These are phyloP conservation scores for Diaporthe ilicicola DNA, from an alignment of 2,329 filamentous ascomycete species.

Conservation along the genomic window DNA sequence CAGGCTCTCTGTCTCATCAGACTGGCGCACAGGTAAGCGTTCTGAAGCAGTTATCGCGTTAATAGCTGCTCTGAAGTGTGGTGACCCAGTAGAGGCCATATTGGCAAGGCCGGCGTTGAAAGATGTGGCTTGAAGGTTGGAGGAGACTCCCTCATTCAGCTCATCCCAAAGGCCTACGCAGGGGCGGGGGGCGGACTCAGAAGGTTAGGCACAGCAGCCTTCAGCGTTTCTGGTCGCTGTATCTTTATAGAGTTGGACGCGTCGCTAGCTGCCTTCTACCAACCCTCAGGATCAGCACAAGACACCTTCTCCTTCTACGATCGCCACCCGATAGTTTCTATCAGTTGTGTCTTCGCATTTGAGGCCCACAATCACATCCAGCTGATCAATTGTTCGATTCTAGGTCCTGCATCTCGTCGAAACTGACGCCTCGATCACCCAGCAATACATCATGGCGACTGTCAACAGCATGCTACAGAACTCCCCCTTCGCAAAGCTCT, in stretches of 20 bases:
- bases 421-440: too few relatives aligned
- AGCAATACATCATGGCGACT: not conserved
- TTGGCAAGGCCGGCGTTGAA: too few relatives aligned
- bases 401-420: not conserved
- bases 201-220: not conserved
- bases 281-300: not conserved
- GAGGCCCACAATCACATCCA: not conserved
- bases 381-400: not conserved
- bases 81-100: not conserved
- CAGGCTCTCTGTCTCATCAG: not conserved
- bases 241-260: not conserved
- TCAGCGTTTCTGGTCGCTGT: not conserved
- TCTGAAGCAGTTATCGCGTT: not conserved
- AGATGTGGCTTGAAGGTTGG: too few relatives aligned
- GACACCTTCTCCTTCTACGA: not conserved
- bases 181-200: not conserved
- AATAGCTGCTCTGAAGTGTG: not conserved
- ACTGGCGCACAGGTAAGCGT: not conserved
- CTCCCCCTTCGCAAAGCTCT: slow-evolving; percentile 17
- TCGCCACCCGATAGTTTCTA: too few relatives aligned
- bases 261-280: not conserved
- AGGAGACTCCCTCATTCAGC: not conserved
- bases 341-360: not conserved
- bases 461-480: not conserved
- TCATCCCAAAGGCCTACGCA: too few relatives aligned